Evolutionary conservation across 768 basidiomycete species (phyloP), one percentile per base, ranked within the genome.

Genomic region (Serendipita indica): DNA sequence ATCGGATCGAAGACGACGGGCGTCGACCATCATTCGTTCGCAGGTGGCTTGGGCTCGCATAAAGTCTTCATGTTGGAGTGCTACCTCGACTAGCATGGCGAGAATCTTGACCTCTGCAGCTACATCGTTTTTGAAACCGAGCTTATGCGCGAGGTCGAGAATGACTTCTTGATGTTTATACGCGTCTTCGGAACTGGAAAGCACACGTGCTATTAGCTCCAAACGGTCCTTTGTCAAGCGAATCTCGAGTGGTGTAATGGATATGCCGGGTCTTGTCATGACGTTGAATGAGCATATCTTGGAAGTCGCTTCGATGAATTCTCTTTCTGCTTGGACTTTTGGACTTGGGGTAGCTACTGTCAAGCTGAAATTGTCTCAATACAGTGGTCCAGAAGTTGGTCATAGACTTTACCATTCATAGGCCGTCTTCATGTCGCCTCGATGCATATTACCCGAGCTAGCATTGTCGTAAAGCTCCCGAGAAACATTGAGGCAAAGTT

Each of bases 271-370:
- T 3, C 80, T 76, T 22, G 89, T 82, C 67, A 75, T 75, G 61
- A 94, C 77, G 60, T 89, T 87, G 75, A 89, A 99, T 2, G 94
- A 90, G n/a, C 84, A 81, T 10, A 99, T 82, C 1, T 89, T 84
- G 25, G 91, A 94, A 0, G 96, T 99, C 1, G 96, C 96, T 72
- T 98, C 93, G 62, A 99, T 96, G 70, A 97, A 99, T 58, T 90
- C 86, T 59, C 83, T 84, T 68, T 97, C 90, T 60, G 72, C 74
- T 13, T 69, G 63, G 58, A 93, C 75, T 0, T 73, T 74, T 16
- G 81, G 77, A 0, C 90, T 83, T 3, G 74, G 69, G 3, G 73
- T 73, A 1, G 87, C 82, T 12, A 97, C 86, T 54, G 82, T 74
- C 58, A 98, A 75, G 65, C 94, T 97, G 65, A 0, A 58, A n/a